Percentiles rank a stretch among this genome's conserved stretches.
These are phyloP conservation scores for Ustilago cynodontis DNA, from an alignment of 1,284 basidiomycete species.

Conservation along the genomic window DNA sequence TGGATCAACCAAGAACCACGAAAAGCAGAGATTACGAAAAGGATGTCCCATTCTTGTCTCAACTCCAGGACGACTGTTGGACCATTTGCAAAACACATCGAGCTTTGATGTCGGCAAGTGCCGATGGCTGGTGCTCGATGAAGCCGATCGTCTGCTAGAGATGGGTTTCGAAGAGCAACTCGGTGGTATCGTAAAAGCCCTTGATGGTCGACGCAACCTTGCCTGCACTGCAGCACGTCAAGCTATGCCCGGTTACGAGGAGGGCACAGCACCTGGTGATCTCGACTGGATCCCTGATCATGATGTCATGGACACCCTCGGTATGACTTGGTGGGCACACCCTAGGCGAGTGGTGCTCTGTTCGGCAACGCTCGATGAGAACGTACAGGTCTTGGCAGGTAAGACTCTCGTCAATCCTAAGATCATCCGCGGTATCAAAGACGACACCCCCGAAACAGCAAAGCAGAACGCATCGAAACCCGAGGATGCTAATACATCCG, in stretches of 20 bases:
- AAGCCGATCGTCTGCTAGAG: slow-evolving; percentile 90
- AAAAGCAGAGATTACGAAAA: slow-evolving; percentile 80
- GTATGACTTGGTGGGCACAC: slow-evolving; percentile 71
- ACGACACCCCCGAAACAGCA: slow-evolving; percentile 15
- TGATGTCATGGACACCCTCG: slow-evolving; percentile 58
- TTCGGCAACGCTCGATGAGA: slow-evolving; percentile 94
- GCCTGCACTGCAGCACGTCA: slow-evolving; percentile 75
- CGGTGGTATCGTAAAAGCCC: slow-evolving; percentile 79
- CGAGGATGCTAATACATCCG: neutral
- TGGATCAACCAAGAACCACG: slow-evolving; percentile 79
- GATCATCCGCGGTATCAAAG: slow-evolving; percentile 70
- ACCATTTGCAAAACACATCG: slow-evolving; percentile 84
- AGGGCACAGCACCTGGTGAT: slow-evolving; percentile 18
- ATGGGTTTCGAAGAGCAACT: slow-evolving; percentile 72
- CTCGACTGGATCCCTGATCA: slow-evolving; percentile 34
- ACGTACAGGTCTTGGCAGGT: slow-evolving; percentile 92
- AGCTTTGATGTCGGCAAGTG: slow-evolving; percentile 92
- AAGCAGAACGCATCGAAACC: neutral
- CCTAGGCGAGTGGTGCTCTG: slow-evolving; percentile 87
- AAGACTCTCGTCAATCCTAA: slow-evolving; percentile 77
- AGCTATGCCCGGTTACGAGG: slow-evolving; percentile 50
- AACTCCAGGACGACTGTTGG: slow-evolving; percentile 79
- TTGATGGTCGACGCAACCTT: slow-evolving; percentile 63
- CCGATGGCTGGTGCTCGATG: slow-evolving; percentile 95
- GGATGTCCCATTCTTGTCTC: slow-evolving; percentile 81